These are phyloP conservation scores for Cercophora scortea DNA, from an alignment of 495 filamentous ascomycete genomes.

Conservation along the genomic window DNA sequence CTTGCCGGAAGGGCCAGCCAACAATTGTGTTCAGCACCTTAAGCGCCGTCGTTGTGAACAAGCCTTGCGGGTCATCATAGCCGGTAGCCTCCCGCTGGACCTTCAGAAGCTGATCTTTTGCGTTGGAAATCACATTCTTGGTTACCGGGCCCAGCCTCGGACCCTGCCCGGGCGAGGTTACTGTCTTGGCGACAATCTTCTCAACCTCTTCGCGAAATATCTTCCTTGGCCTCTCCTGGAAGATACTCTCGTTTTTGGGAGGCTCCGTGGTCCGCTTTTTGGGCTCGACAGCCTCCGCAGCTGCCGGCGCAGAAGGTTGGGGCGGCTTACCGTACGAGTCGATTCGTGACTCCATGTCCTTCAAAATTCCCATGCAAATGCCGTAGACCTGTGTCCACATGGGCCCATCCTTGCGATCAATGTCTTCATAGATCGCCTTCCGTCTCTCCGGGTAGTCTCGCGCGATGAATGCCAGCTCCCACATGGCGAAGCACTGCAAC, in stretches of 20 bases:
- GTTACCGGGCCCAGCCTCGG: conserved; percentile 30
- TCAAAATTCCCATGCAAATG: conserved; percentile 59
- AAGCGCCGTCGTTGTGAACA: conserved; percentile 19
- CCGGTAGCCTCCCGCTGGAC: conserved; percentile 37
- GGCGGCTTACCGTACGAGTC: conserved; percentile 47
- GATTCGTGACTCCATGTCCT: conserved; percentile 57
- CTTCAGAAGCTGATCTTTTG: conserved; percentile 33
- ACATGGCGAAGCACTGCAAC: conserved; percentile 70
- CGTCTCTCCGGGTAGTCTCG: conserved; percentile 63
- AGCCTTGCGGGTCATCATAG: conserved; percentile 29
- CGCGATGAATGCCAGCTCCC: conserved; percentile 79
- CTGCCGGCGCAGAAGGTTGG: conserved; percentile 17
- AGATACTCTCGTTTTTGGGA: conserved; percentile 53
- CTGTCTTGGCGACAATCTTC: conserved; percentile 44
- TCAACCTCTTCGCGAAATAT: conserved; percentile 43
- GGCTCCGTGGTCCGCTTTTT: conserved; percentile 32
- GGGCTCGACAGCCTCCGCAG: conserved; percentile 17
- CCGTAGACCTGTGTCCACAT: conserved; percentile 74
- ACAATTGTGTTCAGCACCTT: conserved; percentile 43
- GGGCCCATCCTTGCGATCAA: conserved; percentile 70
- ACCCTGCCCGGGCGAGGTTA: conserved; percentile 53
- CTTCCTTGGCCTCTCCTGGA: conserved; percentile 39
- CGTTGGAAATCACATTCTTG: conserved; percentile 25
- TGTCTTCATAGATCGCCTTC: conserved; percentile 78
- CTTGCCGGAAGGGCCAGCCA: conserved; percentile 65